A percentile compares a stretch with the other conserved stretches of the same genome.
These are phyloP conservation scores for Allium fistulosum DNA, from an alignment of 106 monocot species.

Conservation along the genomic window DNA sequence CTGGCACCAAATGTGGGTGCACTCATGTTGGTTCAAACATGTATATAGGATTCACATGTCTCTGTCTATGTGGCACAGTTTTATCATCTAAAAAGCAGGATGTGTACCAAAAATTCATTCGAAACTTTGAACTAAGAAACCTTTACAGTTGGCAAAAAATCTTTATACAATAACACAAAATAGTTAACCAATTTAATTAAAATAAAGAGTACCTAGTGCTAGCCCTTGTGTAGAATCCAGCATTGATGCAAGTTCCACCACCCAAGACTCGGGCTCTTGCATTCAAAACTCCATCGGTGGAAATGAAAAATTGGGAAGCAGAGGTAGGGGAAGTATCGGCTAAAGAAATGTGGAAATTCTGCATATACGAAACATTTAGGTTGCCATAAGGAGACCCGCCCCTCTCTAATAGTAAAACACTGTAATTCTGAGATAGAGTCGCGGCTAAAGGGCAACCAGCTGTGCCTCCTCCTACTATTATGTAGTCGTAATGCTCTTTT, in stretches of 20 bases:
- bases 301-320: slow-evolving; percentile 53
- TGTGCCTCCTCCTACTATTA: slow-evolving; percentile 66
- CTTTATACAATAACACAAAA: too few species aligned
- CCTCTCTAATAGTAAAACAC: slow-evolving; percentile 54
- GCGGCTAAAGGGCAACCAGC: slow-evolving; percentile 72
- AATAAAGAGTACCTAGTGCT: slow-evolving; percentile 28
- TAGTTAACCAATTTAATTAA: too few species aligned
- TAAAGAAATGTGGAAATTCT: slow-evolving; percentile 58
- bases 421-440: slow-evolving; percentile 55
- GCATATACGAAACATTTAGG: slow-evolving; percentile 37
- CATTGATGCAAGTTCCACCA: slow-evolving; percentile 71
- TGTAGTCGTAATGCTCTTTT: slow-evolving; percentile 37
- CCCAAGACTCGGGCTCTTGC: slow-evolving; percentile 58
- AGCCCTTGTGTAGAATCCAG: slow-evolving; percentile 75
- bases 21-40: too few species aligned
- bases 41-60: too few species aligned
- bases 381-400: slow-evolving; percentile 73
- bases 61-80: too few species aligned
- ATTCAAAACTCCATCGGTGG: slow-evolving; percentile 76
- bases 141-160: too few species aligned
- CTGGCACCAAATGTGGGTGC: too few species aligned
- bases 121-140: too few species aligned
- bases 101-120: too few species aligned
- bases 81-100: too few species aligned
- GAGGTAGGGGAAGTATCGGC: slow-evolving; percentile 43